phyloP scores from a whole-genome alignment of 805 yeast species.

The Naumovozyma baii region DNA sequence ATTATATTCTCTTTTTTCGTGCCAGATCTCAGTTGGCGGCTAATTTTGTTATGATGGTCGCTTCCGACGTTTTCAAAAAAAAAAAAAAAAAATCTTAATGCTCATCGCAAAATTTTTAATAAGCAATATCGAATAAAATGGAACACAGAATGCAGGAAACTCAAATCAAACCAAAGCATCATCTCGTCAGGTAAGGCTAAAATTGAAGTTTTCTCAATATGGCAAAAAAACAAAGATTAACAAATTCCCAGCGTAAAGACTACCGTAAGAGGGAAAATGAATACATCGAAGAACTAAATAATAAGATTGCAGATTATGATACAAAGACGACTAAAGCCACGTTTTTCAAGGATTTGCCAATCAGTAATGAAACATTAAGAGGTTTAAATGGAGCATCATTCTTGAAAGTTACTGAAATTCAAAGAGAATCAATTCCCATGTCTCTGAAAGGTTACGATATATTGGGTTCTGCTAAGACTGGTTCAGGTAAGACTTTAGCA shows the following conservation, averaged over 20 bases:
- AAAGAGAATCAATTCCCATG: constrained; percentile 63
- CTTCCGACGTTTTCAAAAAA: background rate
- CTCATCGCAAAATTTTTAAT: constrained; percentile 7
- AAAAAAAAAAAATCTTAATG: constrained; percentile 1
- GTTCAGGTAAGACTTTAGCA: constrained; percentile 82
- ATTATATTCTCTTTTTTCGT: no score
- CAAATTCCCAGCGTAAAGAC: constrained; percentile 32
- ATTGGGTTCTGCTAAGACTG: constrained; percentile 79
- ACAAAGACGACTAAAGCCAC: constrained; percentile 31
- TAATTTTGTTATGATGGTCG: background rate
- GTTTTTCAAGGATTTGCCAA: constrained; percentile 70
- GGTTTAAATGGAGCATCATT: constrained; percentile 78
- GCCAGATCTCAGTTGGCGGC: no score
- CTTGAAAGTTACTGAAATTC: constrained; percentile 76
- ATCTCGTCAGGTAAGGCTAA: background rate
- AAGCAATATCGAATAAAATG: no score
- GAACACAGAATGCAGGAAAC: no score
- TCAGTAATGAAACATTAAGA: constrained; percentile 49
- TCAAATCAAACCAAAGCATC: no score
- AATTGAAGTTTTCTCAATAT: constrained; percentile 10
- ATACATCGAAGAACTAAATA: constrained; percentile 36
- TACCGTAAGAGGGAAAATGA: constrained; percentile 31
- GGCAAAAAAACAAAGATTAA: constrained; percentile 32
- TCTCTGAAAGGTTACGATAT: constrained; percentile 72
- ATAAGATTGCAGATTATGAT: constrained; percentile 46